Evolutionary conservation across 2,329 filamentous ascomycete genomes (phyloP).

Genomic region (Colletotrichum echinochloae): DNA sequence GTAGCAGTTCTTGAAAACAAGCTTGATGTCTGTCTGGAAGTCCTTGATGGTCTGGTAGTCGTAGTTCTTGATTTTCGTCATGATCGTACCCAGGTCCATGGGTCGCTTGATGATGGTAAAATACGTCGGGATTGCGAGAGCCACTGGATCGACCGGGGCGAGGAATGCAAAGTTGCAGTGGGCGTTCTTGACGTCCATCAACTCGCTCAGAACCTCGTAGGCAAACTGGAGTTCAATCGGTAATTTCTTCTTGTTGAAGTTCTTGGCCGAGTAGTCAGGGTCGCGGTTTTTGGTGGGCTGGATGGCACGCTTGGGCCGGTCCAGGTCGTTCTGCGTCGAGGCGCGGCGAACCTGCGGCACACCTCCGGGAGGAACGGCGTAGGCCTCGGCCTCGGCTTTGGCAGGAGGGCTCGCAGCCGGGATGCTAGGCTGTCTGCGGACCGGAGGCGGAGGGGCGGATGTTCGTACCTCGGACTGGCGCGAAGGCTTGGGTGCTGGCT

Average conservation of each 20-base stretch:
- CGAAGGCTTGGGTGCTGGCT: constrained; percentile 61
- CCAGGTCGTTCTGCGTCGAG: constrained; percentile 79
- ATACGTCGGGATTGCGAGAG: constrained; percentile 92
- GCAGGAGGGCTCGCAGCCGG: constrained; percentile 52
- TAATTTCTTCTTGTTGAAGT: constrained; percentile 93
- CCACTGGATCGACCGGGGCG: constrained; percentile 90
- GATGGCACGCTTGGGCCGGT: constrained; percentile 91
- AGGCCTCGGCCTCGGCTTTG: constrained; percentile 59
- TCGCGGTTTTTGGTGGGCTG: constrained; percentile 92
- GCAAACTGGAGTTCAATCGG: constrained; percentile 92
- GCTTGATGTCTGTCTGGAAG: constrained; percentile 83
- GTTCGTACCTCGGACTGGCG: constrained; percentile 60
- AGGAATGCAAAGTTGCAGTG: constrained; percentile 80
- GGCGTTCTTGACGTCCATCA: constrained; percentile 80
- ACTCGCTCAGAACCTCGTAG: constrained; percentile 81
- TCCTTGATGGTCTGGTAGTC: constrained; percentile 87
- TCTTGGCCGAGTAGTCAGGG: constrained; percentile 81
- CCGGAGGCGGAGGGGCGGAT: constrained; percentile 47
- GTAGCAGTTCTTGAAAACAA: constrained; percentile 91
- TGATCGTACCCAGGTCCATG: constrained; percentile 92
- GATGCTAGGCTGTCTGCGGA: constrained; percentile 47
- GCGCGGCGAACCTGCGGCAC: constrained; percentile 87
- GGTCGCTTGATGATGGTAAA: constrained; percentile 95
- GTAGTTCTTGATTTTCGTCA: constrained; percentile 79
- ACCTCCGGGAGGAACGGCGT: constrained; percentile 82